These are phyloP conservation scores for Linnemannia exigua DNA, from an alignment of 192 early-diverging fungal species.

Conservation along the genomic window DNA sequence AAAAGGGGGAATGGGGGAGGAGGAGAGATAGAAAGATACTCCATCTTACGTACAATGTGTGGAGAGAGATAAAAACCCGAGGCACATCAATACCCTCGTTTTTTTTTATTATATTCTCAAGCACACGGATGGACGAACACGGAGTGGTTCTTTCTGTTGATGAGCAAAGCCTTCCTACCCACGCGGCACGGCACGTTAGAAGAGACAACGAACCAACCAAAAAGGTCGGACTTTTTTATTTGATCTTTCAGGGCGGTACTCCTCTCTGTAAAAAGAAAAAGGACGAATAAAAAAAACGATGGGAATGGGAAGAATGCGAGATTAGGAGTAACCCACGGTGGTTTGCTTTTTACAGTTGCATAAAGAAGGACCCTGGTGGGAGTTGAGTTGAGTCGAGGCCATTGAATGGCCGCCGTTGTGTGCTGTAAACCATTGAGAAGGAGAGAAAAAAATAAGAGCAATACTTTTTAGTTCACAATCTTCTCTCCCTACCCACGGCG, in stretches of 20 bases:
- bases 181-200: background rate
- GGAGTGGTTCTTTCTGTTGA: background rate
- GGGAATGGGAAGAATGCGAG: background rate
- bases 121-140: background rate
- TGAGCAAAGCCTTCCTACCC: background rate
- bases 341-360: background rate
- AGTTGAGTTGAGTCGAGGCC: background rate
- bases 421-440: too few relatives aligned
- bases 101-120: background rate
- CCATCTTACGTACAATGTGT: background rate
- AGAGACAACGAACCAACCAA: background rate
- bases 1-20: background rate
- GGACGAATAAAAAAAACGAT: background rate
- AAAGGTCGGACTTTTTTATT: background rate
- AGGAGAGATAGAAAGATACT: background rate
- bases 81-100: background rate
- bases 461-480: background rate
- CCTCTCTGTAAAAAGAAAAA: background rate
- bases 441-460: slow-evolving; percentile 9
- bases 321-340: background rate
- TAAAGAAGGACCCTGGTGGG: background rate
- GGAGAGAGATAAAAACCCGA: background rate
- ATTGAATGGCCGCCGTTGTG: background rate
- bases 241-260: background rate
- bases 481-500: background rate